Conservation (phyloP, 345 rosid genomes). For the Firmiana major region DNA sequence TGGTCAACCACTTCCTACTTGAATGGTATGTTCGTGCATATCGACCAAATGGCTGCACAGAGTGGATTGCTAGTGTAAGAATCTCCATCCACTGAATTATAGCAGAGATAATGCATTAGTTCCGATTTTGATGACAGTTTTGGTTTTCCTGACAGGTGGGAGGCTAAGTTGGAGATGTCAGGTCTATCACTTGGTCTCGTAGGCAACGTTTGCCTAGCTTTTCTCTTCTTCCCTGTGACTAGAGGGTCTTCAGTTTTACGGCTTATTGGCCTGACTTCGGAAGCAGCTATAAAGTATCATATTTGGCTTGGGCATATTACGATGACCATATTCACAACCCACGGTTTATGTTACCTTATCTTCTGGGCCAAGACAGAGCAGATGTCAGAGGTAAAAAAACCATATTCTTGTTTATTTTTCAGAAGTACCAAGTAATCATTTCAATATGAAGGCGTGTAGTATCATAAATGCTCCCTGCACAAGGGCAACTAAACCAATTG, state of each 20-base stretch:
- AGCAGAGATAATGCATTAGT: not conserved
- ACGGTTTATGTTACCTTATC: conserved; percentile 41
- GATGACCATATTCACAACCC: conserved; percentile 39
- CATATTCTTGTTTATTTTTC: not conserved
- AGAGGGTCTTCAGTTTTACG: conserved; percentile 57
- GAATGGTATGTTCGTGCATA: conserved; percentile 30
- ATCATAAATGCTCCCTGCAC: not conserved
- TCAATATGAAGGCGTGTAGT: not conserved
- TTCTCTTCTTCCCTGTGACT: conserved; percentile 63
- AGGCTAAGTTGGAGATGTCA: conserved; percentile 46
- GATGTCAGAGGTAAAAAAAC: conserved; percentile 32
- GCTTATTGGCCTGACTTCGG: conserved; percentile 54
- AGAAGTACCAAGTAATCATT: too few relatives aligned
- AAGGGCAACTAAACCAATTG: too few relatives aligned
- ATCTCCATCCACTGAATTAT: not conserved
- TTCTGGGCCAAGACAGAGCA: conserved; percentile 49
- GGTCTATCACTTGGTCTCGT: conserved; percentile 44
- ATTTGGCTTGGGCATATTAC: conserved; percentile 67
- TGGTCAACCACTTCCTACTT: conserved; percentile 47
- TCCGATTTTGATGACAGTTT: not conserved
- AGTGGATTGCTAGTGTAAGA: conserved; percentile 34
- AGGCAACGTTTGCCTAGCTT: conserved; percentile 60
- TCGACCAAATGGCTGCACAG: not conserved
- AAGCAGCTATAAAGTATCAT: conserved; percentile 63
- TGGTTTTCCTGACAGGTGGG: conserved; percentile 37